Percentiles rank a stretch among this genome's conserved stretches.
Evolutionary conservation across 2,329 filamentous ascomycete genomes (phyloP).

Genomic region (Pseudogymnoascus sp.): DNA sequence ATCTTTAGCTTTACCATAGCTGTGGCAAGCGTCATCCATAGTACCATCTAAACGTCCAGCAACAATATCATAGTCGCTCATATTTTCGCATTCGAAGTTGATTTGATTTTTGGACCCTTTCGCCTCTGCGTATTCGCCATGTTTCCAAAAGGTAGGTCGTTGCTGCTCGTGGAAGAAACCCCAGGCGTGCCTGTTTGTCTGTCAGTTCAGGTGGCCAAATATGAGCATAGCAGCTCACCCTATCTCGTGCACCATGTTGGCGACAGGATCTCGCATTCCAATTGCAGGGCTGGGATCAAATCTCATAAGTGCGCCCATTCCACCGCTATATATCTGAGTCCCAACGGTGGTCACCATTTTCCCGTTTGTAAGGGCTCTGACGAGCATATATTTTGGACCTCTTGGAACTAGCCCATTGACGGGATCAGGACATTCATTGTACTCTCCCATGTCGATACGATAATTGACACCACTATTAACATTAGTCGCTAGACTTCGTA

Average conservation of each 20-base stretch:
- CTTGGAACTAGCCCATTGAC: background rate
- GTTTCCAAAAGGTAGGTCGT: background rate
- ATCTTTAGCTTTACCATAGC: background rate
- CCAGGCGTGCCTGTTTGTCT: background rate
- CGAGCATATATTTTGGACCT: background rate
- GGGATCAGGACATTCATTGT: background rate
- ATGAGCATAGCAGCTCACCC: background rate
- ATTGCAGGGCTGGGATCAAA: background rate
- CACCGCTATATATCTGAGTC: background rate
- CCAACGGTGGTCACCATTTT: background rate
- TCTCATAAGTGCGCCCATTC: background rate
- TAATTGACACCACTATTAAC: conserved; percentile 1
- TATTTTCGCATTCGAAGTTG: conserved; percentile 1
- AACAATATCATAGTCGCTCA: background rate
- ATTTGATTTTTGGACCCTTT: conserved; percentile 4
- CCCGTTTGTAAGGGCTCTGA: background rate
- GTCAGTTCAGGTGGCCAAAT: background rate
- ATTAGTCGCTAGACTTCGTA: background rate
- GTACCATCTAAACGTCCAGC: background rate
- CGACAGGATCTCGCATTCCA: conserved; percentile 3
- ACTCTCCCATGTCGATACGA: conserved; percentile 9
- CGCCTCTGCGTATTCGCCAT: background rate
- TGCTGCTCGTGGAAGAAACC: conserved; percentile 10
- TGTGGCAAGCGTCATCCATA: background rate
- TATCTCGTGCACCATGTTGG: conserved; percentile 10